Evolutionary conservation across 306 rosid genomes (phyloP).

Genomic region (Bauhinia variegata): DNA sequence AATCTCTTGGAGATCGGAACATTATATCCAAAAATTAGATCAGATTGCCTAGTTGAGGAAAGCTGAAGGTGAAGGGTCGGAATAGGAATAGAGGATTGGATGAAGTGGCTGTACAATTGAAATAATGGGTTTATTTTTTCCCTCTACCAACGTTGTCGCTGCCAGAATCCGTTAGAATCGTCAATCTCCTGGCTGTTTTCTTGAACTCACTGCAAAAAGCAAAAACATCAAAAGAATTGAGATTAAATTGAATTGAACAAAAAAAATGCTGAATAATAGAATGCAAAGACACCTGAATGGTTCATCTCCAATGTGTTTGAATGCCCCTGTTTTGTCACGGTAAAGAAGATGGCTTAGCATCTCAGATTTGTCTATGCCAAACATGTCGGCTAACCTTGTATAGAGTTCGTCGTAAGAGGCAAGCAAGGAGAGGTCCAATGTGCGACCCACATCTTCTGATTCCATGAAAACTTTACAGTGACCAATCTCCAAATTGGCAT

Average conservation of each 20-base stretch:
- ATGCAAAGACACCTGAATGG: slow-evolving; percentile 58
- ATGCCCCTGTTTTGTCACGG: slow-evolving; percentile 61
- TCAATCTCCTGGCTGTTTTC: slow-evolving; percentile 77
- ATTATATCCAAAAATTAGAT: slow-evolving; percentile 41
- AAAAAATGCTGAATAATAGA: neutral
- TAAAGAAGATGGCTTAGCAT: slow-evolving; percentile 62
- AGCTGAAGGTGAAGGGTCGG: slow-evolving; percentile 15
- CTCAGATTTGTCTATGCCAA: slow-evolving; percentile 67
- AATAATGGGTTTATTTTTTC: slow-evolving; percentile 37
- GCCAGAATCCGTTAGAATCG: slow-evolving; percentile 80
- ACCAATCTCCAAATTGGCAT: slow-evolving; percentile 56
- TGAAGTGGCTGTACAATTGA: slow-evolving; percentile 65
- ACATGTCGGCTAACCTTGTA: slow-evolving; percentile 72
- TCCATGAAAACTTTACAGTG: slow-evolving; percentile 83
- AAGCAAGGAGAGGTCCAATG: slow-evolving; percentile 67
- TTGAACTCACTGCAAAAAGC: slow-evolving; percentile 63
- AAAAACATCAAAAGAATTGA: slow-evolving; percentile 36
- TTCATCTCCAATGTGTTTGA: slow-evolving; percentile 79
- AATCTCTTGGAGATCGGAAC: slow-evolving; percentile 20
- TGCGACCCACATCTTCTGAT: slow-evolving; percentile 74
- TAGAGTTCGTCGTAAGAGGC: slow-evolving; percentile 66
- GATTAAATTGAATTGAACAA: neutral
- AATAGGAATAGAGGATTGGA: slow-evolving; percentile 27
- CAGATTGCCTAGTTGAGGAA: slow-evolving; percentile 32
- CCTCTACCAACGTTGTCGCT: slow-evolving; percentile 65